phyloP scores from a whole-genome alignment of 176 grass and related monocot species.

The Luzula sylvatica region DNA sequence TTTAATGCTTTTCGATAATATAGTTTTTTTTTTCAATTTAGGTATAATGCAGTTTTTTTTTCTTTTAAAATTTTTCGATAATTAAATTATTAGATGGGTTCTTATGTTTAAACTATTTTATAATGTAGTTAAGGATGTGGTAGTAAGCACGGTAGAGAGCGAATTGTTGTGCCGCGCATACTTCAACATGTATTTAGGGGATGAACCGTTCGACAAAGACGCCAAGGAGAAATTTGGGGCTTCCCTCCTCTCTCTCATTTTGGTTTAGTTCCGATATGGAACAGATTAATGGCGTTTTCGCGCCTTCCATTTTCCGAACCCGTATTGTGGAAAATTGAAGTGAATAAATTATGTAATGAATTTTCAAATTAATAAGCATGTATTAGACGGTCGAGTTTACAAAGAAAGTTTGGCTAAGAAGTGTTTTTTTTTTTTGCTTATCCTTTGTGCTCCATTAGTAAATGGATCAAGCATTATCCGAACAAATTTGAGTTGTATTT shows the following conservation, averaged over 20 bases:
- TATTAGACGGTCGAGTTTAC: too few species aligned
- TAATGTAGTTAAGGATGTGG: conserved; percentile 27
- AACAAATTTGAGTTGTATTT: too few species aligned
- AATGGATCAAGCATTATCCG: too few species aligned
- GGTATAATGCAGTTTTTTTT: neutral
- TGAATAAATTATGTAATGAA: conserved; percentile 2
- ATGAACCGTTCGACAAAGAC: conserved; percentile 28
- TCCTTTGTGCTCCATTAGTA: too few species aligned
- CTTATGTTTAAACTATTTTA: neutral
- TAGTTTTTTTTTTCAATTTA: neutral
- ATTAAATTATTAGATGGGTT: neutral
- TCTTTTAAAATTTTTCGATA: neutral
- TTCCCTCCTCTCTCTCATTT: conserved; percentile 21
- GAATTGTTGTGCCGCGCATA: conserved; percentile 32
- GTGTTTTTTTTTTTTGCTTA: too few species aligned
- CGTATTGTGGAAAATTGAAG: neutral
- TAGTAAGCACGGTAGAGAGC: conserved; percentile 20
- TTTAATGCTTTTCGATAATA: neutral
- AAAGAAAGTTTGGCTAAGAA: neutral
- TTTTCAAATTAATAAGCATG: conserved; percentile 7
- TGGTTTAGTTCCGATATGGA: neutral
- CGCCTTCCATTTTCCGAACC: neutral
- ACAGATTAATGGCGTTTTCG: neutral
- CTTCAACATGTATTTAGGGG: conserved; percentile 31
- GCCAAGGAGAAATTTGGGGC: conserved; percentile 31